A percentile compares a stretch with the other conserved stretches of the same genome.
These are phyloP conservation scores for Cajanus cajan DNA, from an alignment of 306 rosid species.

Conservation along the genomic window DNA sequence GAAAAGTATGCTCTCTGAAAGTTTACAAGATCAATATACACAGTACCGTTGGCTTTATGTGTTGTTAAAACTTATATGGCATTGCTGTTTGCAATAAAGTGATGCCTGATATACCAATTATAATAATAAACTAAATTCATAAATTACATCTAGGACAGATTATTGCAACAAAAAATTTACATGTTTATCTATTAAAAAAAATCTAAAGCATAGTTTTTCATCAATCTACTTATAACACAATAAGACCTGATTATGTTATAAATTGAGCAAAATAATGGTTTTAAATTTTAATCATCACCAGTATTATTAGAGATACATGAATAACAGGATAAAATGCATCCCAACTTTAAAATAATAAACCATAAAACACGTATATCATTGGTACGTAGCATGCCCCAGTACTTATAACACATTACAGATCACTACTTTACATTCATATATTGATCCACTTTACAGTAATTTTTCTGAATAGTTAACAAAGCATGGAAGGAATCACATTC, in stretches of 20 bases:
- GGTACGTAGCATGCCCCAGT: not conserved
- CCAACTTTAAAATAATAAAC: not conserved
- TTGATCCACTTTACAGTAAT: constrained; percentile 1
- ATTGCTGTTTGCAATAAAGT: not conserved
- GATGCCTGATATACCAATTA: not conserved
- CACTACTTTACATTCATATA: not conserved
- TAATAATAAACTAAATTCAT: not conserved
- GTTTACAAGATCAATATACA: not conserved
- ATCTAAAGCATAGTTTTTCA: not conserved
- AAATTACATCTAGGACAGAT: not conserved
- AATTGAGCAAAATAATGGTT: not conserved
- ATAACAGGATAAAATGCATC: not conserved
- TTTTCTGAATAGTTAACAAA: constrained; percentile 6
- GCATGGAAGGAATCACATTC: constrained; percentile 6
- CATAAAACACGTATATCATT: not conserved
- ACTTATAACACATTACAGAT: not conserved
- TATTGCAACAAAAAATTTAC: not conserved
- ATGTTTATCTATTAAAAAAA: not conserved
- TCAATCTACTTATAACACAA: not conserved
- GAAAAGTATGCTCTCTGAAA: not conserved
- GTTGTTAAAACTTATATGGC: not conserved
- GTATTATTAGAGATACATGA: not conserved
- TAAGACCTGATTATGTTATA: not conserved
- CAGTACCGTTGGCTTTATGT: not conserved
- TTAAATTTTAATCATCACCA: not conserved